phyloP scores from a whole-genome alignment of 345 rosid genomes.

The Citrus unshiu region DNA sequence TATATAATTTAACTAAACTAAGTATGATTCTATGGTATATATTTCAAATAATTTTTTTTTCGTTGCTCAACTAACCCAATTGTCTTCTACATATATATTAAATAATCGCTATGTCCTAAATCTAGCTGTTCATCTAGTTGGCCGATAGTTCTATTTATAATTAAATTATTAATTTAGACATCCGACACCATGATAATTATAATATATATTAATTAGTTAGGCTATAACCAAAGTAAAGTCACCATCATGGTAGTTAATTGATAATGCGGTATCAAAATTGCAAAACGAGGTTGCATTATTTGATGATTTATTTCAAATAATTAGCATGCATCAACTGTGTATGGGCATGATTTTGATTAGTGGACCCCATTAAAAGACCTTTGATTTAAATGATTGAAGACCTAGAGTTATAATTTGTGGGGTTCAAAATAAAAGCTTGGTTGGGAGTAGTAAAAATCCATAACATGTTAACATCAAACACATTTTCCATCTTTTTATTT shows the following conservation, averaged over 20 bases:
- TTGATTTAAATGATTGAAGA: neutral
- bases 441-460: neutral
- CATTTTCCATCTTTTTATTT: neutral
- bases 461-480: constrained; percentile 8
- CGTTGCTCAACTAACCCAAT: constrained; percentile 12
- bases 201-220: neutral
- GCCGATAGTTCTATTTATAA: neutral
- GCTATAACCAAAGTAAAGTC: constrained; percentile 17
- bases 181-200: neutral
- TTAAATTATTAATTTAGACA: neutral
- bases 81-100: neutral
- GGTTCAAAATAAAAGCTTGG: constrained; percentile 18
- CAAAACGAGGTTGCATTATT: neutral
- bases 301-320: neutral
- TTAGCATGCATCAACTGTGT: neutral
- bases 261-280: constrained; percentile 7
- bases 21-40: neutral
- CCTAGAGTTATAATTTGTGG: constrained; percentile 9
- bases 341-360: neutral
- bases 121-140: neutral
- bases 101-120: neutral
- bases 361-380: constrained; percentile 10
- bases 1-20: constrained; percentile 10
- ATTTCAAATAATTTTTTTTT: neutral
- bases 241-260: constrained; percentile 20